Evolutionary conservation across 2,329 filamentous ascomycete genomes (phyloP).

Genomic region (Pseudocercospora vitis): DNA sequence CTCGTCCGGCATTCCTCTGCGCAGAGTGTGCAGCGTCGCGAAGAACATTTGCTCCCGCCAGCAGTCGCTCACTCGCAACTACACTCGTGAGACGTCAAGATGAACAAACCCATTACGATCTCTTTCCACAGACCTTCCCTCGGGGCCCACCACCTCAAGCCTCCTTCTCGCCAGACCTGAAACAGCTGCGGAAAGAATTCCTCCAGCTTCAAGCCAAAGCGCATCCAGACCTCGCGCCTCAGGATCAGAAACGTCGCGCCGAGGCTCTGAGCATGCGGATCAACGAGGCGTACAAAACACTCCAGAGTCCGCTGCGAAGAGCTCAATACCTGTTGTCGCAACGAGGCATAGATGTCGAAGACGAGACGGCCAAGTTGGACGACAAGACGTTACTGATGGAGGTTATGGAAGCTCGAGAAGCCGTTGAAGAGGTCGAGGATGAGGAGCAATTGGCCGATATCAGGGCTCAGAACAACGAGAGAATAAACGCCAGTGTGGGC

Average conservation of each 20-base stretch:
- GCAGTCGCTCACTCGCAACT: conserved; percentile 14
- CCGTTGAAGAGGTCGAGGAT: conserved; percentile 56
- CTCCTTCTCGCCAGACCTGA: conserved; percentile 71
- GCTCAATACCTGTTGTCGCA: conserved; percentile 79
- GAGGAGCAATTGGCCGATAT: conserved; percentile 66
- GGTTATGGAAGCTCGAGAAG: conserved; percentile 71
- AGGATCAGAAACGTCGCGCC: conserved; percentile 58
- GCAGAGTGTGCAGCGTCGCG: conserved; percentile 15
- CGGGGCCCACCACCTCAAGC: conserved; percentile 73
- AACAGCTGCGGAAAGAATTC: conserved; percentile 77
- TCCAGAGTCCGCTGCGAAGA: conserved; percentile 72
- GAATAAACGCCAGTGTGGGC: conserved; percentile 65
- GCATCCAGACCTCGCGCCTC: conserved; percentile 67
- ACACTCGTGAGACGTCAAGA: conserved; percentile 9
- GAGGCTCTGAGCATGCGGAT: conserved; percentile 79
- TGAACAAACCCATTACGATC: conserved; percentile 71
- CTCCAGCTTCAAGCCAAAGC: conserved; percentile 75
- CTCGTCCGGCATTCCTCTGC: conserved; percentile 24
- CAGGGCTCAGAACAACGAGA: conserved; percentile 63
- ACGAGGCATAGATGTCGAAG: conserved; percentile 74
- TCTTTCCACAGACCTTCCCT: conserved; percentile 81
- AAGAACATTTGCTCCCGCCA: background rate
- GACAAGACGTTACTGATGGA: conserved; percentile 70
- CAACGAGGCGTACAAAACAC: conserved; percentile 88
- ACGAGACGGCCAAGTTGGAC: conserved; percentile 67